Base-by-base conservation (phyloP, 305 asterid genomes). In the Fraxinus velutina region DNA sequence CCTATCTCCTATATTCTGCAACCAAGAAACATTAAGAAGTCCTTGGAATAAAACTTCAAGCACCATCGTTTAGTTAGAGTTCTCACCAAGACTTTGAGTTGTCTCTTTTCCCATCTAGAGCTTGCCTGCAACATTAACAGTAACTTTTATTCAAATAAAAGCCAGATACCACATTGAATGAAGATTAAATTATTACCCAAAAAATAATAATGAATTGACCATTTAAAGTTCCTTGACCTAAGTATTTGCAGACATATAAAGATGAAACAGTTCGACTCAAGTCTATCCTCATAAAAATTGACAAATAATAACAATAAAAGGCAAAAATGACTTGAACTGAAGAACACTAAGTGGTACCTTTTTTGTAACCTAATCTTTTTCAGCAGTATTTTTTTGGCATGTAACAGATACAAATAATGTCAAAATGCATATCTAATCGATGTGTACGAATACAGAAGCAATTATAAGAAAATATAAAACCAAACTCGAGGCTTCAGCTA, bases 71-170 rank as follows among this genome's bases (percentile, higher is more conserved):
- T 32, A 33, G 34, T 15, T 13, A 77, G 57, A 81, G 79, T 36
- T 76, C 93, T 91, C 86, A 95, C 99, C 99, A 93, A 84, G 85
- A 93, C 94, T 91, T 92, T 92, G 83, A 85, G 85, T 83, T 93
- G 99, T 81, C 97, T 89, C 90, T 93, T 96, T 86, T 96, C 95
- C 99, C 98, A 96, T 89, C 97, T 87, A 42, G 87, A 9, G 84
- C 92, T 89, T 7, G 99, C 99, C 99, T 96, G 96, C 87, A 87
- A 47, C 81, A 85, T 77, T 36, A 62, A 78, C 5, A 82, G 79
- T 60, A 21, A 37, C 42, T 73, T 62, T 72, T n/a, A 47, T 57
- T 76, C 39, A 81, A 79, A 72, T 17, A 44, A 29, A 78, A 78
- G 27, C 44, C 37, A 80, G 22, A 77, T 83, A 29, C 36, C 70